Conservation (phyloP, 2,329 filamentous ascomycete species). For the Metarhizium robertsii region DNA sequence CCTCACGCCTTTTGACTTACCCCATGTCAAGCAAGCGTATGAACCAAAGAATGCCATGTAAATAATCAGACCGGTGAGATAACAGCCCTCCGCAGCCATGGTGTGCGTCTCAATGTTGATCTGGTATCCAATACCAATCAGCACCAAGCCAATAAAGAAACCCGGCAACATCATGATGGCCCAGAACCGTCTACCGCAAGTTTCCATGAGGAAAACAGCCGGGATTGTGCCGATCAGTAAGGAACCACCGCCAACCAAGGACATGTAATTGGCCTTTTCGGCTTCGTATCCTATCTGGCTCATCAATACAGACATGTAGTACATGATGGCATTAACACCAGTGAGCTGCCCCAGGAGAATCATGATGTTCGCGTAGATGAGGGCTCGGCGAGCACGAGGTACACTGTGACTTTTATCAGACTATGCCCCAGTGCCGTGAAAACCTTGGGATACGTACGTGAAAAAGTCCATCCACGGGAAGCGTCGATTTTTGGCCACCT, state of each 20-base stretch:
- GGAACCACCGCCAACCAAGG: slow-evolving; percentile 59
- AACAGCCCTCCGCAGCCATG: slow-evolving; percentile 45
- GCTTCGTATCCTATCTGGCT: slow-evolving; percentile 56
- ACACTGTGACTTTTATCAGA: slow-evolving; percentile 23
- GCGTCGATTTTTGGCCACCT: slow-evolving; percentile 41
- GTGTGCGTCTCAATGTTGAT: slow-evolving; percentile 37
- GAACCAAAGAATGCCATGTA: slow-evolving; percentile 63
- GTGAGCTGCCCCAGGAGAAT: slow-evolving; percentile 62
- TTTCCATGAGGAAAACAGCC: slow-evolving; percentile 62
- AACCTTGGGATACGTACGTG: slow-evolving; percentile 29
- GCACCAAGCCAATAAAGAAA: slow-evolving; percentile 59
- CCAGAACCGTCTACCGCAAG: slow-evolving; percentile 65
- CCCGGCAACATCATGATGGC: slow-evolving; percentile 62
- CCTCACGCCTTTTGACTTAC: slow-evolving; percentile 6
- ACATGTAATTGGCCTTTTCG: slow-evolving; percentile 61
- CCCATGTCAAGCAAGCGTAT: slow-evolving; percentile 55
- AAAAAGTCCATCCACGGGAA: slow-evolving; percentile 68
- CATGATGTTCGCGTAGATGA: slow-evolving; percentile 62
- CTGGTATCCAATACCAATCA: slow-evolving; percentile 57
- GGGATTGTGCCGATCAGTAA: slow-evolving; percentile 60
- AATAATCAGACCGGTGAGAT: slow-evolving; percentile 56
- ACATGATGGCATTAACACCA: slow-evolving; percentile 61
- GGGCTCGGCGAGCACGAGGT: slow-evolving; percentile 54
- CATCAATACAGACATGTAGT: slow-evolving; percentile 64
- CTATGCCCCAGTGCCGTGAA: not conserved